Percentiles rank a stretch among this genome's conserved stretches.
These are phyloP conservation scores for Xylaria bambusicola DNA, from an alignment of 495 filamentous ascomycete genomes.

Conservation along the genomic window DNA sequence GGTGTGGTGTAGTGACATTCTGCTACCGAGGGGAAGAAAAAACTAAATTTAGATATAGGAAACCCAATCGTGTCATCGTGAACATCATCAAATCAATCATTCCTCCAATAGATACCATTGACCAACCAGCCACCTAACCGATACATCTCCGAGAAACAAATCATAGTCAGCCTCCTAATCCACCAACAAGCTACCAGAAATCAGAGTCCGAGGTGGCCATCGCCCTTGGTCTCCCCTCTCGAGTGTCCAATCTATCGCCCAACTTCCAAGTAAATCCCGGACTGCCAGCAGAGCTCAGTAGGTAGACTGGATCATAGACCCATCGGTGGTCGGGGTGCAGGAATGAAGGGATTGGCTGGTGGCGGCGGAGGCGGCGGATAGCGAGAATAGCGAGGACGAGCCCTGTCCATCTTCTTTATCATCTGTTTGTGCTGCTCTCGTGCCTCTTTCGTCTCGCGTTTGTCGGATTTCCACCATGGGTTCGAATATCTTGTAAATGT, in stretches of 20 bases:
- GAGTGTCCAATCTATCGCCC: background rate
- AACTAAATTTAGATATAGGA: slow-evolving; percentile 5
- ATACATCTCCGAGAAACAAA: background rate
- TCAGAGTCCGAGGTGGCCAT: too few species aligned
- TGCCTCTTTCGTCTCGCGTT: slow-evolving; percentile 22
- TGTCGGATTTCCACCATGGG: slow-evolving; percentile 28
- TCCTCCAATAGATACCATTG: background rate
- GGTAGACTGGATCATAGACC: background rate
- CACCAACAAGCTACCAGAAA: background rate
- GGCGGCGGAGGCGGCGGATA: background rate
- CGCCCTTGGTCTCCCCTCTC: background rate
- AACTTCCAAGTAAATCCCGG: background rate
- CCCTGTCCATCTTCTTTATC: slow-evolving; percentile 10
- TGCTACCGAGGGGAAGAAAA: background rate
- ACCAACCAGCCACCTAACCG: background rate
- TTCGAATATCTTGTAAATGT: slow-evolving; percentile 19
- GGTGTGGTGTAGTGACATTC: background rate
- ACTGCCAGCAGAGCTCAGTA: too few species aligned
- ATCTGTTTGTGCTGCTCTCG: slow-evolving; percentile 19
- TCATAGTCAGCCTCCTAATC: background rate
- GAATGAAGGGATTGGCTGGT: background rate
- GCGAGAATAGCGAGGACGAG: background rate
- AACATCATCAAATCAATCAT: slow-evolving; percentile 11
- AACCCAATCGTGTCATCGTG: slow-evolving; percentile 1
- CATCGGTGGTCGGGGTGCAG: background rate